These are phyloP conservation scores for Endoconidiophora polonica DNA, from an alignment of 2,329 filamentous ascomycete species.

Conservation along the genomic window DNA sequence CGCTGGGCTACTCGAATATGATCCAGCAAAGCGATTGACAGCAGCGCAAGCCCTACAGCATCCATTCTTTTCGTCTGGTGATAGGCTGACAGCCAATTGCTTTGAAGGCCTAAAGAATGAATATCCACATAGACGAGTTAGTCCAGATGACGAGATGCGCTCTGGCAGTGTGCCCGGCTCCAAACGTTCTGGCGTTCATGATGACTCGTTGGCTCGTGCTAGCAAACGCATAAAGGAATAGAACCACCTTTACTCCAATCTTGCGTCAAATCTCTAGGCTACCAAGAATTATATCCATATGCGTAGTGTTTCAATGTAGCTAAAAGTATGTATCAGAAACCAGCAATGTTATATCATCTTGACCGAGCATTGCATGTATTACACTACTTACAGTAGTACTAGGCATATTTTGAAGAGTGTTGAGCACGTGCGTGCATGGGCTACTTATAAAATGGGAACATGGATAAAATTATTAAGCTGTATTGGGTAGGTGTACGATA, in stretches of 20 bases:
- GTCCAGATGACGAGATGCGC: conserved; percentile 88
- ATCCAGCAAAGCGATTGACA: conserved; percentile 74
- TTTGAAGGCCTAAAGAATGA: conserved; percentile 80
- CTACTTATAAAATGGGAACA: too few species aligned
- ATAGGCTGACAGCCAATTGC: conserved; percentile 62
- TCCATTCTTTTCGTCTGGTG: conserved; percentile 66
- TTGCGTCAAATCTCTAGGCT: too few species aligned
- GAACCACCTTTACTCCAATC: too few species aligned
- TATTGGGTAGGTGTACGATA: too few species aligned
- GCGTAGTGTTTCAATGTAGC: too few species aligned
- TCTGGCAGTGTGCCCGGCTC: conserved; percentile 78
- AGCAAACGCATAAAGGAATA: conserved; percentile 45
- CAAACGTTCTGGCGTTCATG: conserved; percentile 70
- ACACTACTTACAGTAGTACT: too few species aligned
- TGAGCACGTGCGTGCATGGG: too few species aligned
- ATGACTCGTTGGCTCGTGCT: conserved; percentile 54
- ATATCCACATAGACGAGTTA: conserved; percentile 81
- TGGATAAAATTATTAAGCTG: too few species aligned
- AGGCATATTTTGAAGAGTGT: too few species aligned
- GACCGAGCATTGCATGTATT: too few species aligned
- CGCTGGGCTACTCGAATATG: conserved; percentile 73
- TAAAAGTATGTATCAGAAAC: too few species aligned
- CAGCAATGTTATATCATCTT: too few species aligned
- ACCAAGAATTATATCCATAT: neutral
- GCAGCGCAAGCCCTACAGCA: conserved; percentile 81